Evolutionary conservation across 768 basidiomycete species (phyloP).

Genomic region (Termitomyces sp.): DNA sequence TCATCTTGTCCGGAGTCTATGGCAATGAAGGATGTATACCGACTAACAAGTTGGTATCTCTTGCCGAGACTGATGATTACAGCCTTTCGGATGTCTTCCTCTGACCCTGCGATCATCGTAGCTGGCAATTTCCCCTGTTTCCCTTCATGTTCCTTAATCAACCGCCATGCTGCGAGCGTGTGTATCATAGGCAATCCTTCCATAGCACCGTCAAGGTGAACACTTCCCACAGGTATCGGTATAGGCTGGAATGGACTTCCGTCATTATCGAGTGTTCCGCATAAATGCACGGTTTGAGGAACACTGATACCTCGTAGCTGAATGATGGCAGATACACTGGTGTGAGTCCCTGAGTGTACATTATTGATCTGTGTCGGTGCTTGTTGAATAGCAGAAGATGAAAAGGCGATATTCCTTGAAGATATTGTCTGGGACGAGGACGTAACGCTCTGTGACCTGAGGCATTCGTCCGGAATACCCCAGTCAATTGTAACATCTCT

Average conservation of each 20-base stretch:
- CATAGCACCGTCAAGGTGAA: constrained; percentile 28
- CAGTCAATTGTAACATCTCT: constrained; percentile 46
- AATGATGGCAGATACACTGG: constrained; percentile 29
- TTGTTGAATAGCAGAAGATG: constrained; percentile 30
- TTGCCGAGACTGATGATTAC: constrained; percentile 46
- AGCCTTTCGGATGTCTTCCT: constrained; percentile 34
- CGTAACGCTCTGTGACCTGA: constrained; percentile 13
- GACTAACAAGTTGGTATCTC: constrained; percentile 47
- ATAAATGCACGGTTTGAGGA: constrained; percentile 27
- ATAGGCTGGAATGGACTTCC: constrained; percentile 21
- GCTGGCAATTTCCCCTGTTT: constrained; percentile 25
- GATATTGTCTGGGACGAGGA: constrained; percentile 15
- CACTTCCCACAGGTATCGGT: constrained; percentile 24
- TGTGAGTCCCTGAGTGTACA: constrained; percentile 31
- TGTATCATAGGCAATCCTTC: constrained; percentile 39
- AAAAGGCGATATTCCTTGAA: constrained; percentile 18
- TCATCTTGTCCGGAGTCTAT: constrained; percentile 32
- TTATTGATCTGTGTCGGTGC: constrained; percentile 25
- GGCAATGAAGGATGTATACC: constrained; percentile 53
- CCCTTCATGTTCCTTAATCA: constrained; percentile 50
- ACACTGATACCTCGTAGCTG: constrained; percentile 21
- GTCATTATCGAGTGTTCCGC: constrained; percentile 31
- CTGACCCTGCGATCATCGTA: constrained; percentile 20
- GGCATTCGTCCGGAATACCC: constrained; percentile 28
- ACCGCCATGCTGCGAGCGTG: constrained; percentile 45